Base-by-base conservation (phyloP, 352 stramenopile genomes). In the Phytophthora citrophthora region DNA sequence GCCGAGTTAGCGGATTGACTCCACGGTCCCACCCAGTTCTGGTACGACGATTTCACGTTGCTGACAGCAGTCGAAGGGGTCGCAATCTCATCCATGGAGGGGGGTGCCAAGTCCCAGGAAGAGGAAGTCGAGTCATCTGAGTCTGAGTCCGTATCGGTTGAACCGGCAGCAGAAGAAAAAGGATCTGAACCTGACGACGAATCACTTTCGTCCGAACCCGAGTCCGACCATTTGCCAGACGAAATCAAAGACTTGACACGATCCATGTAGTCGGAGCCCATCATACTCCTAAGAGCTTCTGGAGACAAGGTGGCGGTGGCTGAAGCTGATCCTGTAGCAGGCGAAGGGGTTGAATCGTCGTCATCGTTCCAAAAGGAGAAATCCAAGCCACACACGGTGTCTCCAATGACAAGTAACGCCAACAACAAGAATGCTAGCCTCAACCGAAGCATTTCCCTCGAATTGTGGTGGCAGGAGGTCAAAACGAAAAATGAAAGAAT, bases 21-120 rank as follows among this genome's bases (percentile, higher is more conserved):
- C 64, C 49, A 67, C 12, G 56, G 50, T n/a, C 72, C 72, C 9
- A 84, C 63, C 75, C 75, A 81, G 64, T 73, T 70, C 8, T 29
- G 38, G 15, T 68, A 62, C 0, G 44, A 62, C 23, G 60, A 68
- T 34, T 11, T 39, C 12, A 66, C 34, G 3, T 49, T 60, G 20
- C 58, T 66, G 8, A 32, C 34, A 10, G 59, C 59, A 3, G 59
- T 68, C 27, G 45, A 27, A 24, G 59, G 41, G 2, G 49, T 67
- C 0, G 31, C 59, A 29, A 32, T 32, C 29, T 11, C 8, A 8
- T 32, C 29, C 12, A 41, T 41, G 12, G 34, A 18, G 12, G 15
- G 15, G 3, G 5, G 10, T 13, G 34, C 13, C 5, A 16, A 7
- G 7, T 16, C 13, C 4, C 4, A 8, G 4, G 34, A 41, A 41